These are phyloP conservation scores for Schizothecium vesticola DNA, from an alignment of 495 filamentous ascomycete genomes.

Conservation along the genomic window DNA sequence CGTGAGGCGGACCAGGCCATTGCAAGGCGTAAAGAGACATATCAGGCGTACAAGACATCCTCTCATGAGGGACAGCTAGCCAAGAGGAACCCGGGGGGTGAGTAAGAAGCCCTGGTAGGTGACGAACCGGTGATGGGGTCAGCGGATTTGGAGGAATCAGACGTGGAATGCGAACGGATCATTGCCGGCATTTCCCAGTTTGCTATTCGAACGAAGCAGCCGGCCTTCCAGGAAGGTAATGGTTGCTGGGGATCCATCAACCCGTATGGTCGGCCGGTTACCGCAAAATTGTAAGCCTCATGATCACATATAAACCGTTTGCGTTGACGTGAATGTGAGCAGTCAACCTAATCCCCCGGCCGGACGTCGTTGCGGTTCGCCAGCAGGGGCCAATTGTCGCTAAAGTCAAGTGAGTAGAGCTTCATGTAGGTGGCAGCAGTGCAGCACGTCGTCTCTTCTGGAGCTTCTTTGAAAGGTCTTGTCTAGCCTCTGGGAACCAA, in stretches of 20 bases:
- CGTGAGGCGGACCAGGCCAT: background rate
- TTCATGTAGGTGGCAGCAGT: conserved; percentile 31
- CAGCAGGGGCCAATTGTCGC: conserved; percentile 18
- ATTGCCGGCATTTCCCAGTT: conserved; percentile 37
- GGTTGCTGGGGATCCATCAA: conserved; percentile 26
- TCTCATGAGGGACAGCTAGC: background rate
- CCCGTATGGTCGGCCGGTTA: conserved; percentile 12
- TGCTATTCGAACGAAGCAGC: conserved; percentile 43
- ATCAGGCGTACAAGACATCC: background rate
- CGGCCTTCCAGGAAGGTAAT: conserved; percentile 15
- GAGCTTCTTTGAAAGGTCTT: conserved; percentile 4
- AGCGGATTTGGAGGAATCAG: conserved; percentile 22
- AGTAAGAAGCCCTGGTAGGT: conserved; percentile 9
- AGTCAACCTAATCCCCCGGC: conserved; percentile 8
- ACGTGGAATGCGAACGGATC: conserved; percentile 27
- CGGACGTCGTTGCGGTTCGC: conserved; percentile 10
- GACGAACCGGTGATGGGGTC: conserved; percentile 15
- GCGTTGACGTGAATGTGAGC: conserved; percentile 10
- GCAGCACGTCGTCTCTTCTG: conserved; percentile 16
- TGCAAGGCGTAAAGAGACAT: background rate
- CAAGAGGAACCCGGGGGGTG: conserved; percentile 5
- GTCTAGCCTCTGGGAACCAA: conserved; percentile 16
- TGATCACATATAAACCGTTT: conserved; percentile 8
- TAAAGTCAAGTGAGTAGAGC: conserved; percentile 40
- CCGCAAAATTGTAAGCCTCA: conserved; percentile 6